Evolutionary conservation across 2,329 filamentous ascomycete genomes (phyloP), one percentile per base, ranked within the genome.

Genomic region (Plectosphaerella plurivora): DNA sequence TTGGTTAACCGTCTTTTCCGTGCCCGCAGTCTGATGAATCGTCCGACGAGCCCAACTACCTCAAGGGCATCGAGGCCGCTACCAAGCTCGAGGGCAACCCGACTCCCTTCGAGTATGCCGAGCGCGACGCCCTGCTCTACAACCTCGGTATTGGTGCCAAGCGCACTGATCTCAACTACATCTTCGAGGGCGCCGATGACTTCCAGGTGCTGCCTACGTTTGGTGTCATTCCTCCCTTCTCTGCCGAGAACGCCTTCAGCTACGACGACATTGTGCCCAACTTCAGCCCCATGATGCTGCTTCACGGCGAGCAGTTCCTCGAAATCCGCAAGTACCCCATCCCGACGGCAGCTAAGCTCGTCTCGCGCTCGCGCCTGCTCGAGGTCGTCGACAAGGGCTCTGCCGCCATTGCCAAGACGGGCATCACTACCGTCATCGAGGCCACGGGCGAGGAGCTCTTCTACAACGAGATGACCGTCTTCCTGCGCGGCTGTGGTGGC

Each of bases 221-320:
- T 65, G 94, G 92, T 68, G 94, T 97, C 57, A 87, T 99, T 63
- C 94, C 94, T n/a, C 88, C 86, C 63, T 97, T 97, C 76, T 88
- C 88, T 73, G 87, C 91, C 55, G 80, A 88, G 60, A 76, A 85
- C 55, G 90, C 93, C 25, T 97, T 88, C 77, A 84, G 79, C 70
- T 81, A 94, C 63, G 83, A 85, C 65, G 84, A 92, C 53, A 82
- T 99, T 56, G 88, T 97, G 25, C 91, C 92, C 69, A 96, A 97
- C 79, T 99, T 97, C 79, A 91, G 84, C 37, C 93, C 92, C 56
- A 97, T 96, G 91, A 97, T 97, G 91, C 84, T 99, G 49, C 87
- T 99, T 22, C 94, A 99, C 75, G 94, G 94, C 67, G 94, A 99
- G 79, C 94, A 99, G 73, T 99, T 92, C 75, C 89, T 99, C 58